These are phyloP conservation scores for Globisporangium irregulare DNA, from an alignment of 352 stramenopile species.

Conservation along the genomic window DNA sequence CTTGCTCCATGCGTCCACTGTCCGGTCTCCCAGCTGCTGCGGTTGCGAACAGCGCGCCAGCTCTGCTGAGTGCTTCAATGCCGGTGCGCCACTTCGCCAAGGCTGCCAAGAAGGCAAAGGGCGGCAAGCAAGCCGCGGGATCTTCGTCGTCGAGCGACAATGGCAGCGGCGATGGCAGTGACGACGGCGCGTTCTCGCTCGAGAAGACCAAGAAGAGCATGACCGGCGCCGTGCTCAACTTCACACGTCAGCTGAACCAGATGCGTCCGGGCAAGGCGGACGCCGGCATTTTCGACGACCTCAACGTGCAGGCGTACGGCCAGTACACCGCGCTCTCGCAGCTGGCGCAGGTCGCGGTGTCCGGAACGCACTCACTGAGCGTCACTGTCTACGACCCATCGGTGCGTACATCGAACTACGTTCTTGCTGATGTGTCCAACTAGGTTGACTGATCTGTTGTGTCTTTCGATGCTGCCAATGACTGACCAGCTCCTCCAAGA, in stretches of 20 bases:
- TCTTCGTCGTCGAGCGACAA: conserved; percentile 10
- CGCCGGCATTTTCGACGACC: conserved; percentile 78
- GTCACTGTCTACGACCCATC: conserved; percentile 81
- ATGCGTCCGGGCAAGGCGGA: conserved; percentile 81
- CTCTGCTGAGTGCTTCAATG: conserved; percentile 2
- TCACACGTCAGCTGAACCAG: conserved; percentile 65
- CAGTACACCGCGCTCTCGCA: conserved; percentile 74
- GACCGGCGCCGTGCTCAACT: conserved; percentile 71
- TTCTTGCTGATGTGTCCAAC: background rate
- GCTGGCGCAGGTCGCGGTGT: conserved; percentile 73
- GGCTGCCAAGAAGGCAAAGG: conserved; percentile 69
- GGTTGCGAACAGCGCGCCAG: conserved; percentile 11
- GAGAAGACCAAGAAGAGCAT: conserved; percentile 80
- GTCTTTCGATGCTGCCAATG: background rate
- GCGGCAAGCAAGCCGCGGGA: conserved; percentile 28
- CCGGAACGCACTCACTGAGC: conserved; percentile 56
- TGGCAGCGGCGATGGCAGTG: conserved; percentile 6
- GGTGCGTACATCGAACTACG: conserved; percentile 27
- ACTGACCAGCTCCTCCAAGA: conserved; percentile 52
- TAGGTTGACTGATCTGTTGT: background rate
- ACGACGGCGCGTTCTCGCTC: conserved; percentile 29
- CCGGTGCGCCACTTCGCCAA: conserved; percentile 58
- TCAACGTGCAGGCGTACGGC: conserved; percentile 79
- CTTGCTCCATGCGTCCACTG: background rate
- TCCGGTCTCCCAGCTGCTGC: conserved; percentile 8